These are phyloP conservation scores for Penicillium sp. DNA, from an alignment of 2,329 filamentous ascomycete genomes.

Conservation along the genomic window DNA sequence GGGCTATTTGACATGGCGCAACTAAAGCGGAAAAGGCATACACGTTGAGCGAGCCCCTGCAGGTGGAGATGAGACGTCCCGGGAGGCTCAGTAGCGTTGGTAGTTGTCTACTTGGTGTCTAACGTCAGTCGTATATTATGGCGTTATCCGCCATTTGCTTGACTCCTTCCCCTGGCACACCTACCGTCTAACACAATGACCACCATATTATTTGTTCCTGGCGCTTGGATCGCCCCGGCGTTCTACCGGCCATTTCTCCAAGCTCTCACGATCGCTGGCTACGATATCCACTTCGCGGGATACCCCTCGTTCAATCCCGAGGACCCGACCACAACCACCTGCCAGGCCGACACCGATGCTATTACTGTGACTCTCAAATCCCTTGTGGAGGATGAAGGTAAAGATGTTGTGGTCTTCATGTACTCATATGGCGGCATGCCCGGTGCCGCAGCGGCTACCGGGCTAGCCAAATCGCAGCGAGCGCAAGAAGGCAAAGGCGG, in stretches of 20 bases:
- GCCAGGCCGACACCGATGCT: conserved; percentile 33
- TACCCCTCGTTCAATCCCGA: conserved; percentile 27
- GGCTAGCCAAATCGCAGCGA: background rate
- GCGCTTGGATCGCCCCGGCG: conserved; percentile 40
- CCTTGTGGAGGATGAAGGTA: background rate
- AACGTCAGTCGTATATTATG: too few relatives aligned
- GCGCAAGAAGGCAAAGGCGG: conserved; percentile 9
- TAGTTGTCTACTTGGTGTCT: background rate
- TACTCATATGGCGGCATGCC: background rate
- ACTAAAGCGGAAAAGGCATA: background rate
- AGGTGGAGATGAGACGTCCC: background rate
- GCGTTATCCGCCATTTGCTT: too few relatives aligned
- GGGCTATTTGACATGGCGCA: too few relatives aligned
- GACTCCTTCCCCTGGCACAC: background rate
- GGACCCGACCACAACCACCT: conserved; percentile 29
- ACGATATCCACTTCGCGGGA: conserved; percentile 27
- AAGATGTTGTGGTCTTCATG: background rate
- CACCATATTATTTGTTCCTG: conserved; percentile 41
- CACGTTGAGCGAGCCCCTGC: background rate
- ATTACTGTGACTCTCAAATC: conserved; percentile 14
- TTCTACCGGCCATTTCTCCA: conserved; percentile 34
- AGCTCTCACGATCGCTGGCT: conserved; percentile 32
- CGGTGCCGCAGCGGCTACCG: background rate
- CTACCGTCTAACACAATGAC: conserved; percentile 5
- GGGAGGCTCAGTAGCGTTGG: background rate